A percentile compares a stretch with the other conserved stretches of the same genome.
Evolutionary conservation across 495 filamentous ascomycete genomes (phyloP).

Genomic region (Bryoglossum gracile): DNA sequence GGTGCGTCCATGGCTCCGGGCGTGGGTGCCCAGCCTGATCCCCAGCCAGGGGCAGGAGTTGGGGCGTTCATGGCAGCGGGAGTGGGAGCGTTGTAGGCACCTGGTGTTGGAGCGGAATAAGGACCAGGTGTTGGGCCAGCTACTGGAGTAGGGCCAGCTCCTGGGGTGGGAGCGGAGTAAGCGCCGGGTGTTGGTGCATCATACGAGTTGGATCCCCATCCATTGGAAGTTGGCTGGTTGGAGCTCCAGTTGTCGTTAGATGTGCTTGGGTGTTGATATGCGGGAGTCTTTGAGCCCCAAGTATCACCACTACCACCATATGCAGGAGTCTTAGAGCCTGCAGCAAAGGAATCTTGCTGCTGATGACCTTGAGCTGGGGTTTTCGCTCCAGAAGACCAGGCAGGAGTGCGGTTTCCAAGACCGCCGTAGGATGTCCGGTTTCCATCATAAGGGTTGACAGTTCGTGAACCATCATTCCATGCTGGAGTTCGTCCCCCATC

Average conservation of each 20-base stretch:
- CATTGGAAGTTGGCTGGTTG: constrained; percentile 40
- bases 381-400: constrained; percentile 60
- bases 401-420: constrained; percentile 54
- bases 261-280: constrained; percentile 38
- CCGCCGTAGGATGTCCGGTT: constrained; percentile 66
- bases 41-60: constrained; percentile 27
- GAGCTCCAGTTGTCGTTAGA: constrained; percentile 23
- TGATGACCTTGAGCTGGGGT: constrained; percentile 55
- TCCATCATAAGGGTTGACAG: constrained; percentile 75
- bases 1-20: constrained; percentile 58
- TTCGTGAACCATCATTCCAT: constrained; percentile 65
- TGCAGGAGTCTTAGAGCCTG: constrained; percentile 64
- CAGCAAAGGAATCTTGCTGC: constrained; percentile 17
- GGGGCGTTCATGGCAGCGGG: constrained; percentile 25
- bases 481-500: constrained; percentile 62
- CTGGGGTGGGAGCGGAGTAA: constrained; percentile 72
- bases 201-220: constrained; percentile 31
- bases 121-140: constrained; percentile 28
- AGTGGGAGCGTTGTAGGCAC: constrained; percentile 32
- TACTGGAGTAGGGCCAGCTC: constrained; percentile 46
- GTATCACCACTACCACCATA: constrained; percentile 49
- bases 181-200: constrained; percentile 64
- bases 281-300: constrained; percentile 70
- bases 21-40: constrained; percentile 48
- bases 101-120: constrained; percentile 53